phyloP scores from a whole-genome alignment of 768 basidiomycete genomes.

The Trametes villosa region DNA sequence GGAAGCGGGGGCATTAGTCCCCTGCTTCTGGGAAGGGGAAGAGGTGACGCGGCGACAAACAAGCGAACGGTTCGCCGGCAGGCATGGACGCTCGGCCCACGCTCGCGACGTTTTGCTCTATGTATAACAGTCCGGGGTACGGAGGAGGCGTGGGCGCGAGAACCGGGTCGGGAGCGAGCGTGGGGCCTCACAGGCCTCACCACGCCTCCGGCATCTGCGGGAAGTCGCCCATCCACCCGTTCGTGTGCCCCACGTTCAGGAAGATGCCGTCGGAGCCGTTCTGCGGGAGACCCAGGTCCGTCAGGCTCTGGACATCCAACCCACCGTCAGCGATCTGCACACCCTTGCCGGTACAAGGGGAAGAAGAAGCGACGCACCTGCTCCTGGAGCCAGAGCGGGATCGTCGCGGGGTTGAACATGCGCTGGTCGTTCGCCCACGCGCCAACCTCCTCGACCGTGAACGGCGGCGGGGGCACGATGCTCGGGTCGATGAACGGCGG shows the following conservation, averaged over 20 bases:
- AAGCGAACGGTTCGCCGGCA: neutral
- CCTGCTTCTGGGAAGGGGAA: neutral
- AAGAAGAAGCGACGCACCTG: constrained; percentile 55
- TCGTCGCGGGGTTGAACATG: constrained; percentile 75
- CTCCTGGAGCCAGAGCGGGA: constrained; percentile 93
- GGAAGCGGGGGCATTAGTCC: too few species aligned
- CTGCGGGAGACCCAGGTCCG: constrained; percentile 88
- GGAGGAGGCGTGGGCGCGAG: neutral
- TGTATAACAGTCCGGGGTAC: neutral
- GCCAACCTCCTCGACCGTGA: constrained; percentile 82
- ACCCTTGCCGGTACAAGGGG: neutral
- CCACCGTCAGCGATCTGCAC: too few species aligned
- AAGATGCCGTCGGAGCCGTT: constrained; percentile 94
- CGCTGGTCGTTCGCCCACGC: constrained; percentile 48
- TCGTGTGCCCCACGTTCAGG: constrained; percentile 68
- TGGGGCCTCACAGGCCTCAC: constrained; percentile 46
- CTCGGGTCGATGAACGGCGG: constrained; percentile 58
- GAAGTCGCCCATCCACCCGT: constrained; percentile 80
- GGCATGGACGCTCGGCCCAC: neutral
- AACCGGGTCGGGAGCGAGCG: neutral
- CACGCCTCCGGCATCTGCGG: constrained; percentile 82
- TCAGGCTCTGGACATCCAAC: constrained; percentile 65
- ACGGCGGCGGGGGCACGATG: constrained; percentile 48
- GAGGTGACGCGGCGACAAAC: neutral
- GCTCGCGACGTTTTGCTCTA: neutral